phyloP scores from a whole-genome alignment of 1,284 basidiomycete genomes.

The Puccinia novopanici region DNA sequence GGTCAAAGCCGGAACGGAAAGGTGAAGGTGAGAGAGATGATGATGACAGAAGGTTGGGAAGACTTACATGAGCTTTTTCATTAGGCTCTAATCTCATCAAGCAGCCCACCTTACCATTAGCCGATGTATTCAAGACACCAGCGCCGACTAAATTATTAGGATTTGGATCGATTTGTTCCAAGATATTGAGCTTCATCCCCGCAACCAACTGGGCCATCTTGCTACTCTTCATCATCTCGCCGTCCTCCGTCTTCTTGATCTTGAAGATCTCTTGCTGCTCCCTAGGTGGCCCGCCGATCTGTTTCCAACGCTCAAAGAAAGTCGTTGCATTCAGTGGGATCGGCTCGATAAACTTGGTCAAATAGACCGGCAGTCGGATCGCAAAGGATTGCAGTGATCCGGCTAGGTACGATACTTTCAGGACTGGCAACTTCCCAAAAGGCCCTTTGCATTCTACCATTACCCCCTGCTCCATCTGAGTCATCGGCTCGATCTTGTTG shows the following conservation, averaged over 20 bases:
- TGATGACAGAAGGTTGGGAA: background rate
- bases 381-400: constrained; percentile 85
- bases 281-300: constrained; percentile 89
- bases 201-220: constrained; percentile 74
- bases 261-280: constrained; percentile 88
- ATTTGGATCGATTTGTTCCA: constrained; percentile 68
- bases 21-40: background rate
- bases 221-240: constrained; percentile 62
- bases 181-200: constrained; percentile 74
- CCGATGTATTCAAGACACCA: constrained; percentile 83
- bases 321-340: constrained; percentile 78
- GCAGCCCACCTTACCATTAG: constrained; percentile 90
- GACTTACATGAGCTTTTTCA: constrained; percentile 79
- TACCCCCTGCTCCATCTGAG: constrained; percentile 87
- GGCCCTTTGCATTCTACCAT: constrained; percentile 90
- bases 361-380: constrained; percentile 78
- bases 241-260: constrained; percentile 67
- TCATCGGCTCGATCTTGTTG: constrained; percentile 75
- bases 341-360: constrained; percentile 91
- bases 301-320: constrained; percentile 97
- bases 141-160: constrained; percentile 81
- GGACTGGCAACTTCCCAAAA: constrained; percentile 76
- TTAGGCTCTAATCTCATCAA: constrained; percentile 91
- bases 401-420: constrained; percentile 86
- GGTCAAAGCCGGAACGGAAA: background rate